phyloP scores from a whole-genome alignment of 192 early-diverging fungal species.

The Linnemannia schmuckeri region DNA sequence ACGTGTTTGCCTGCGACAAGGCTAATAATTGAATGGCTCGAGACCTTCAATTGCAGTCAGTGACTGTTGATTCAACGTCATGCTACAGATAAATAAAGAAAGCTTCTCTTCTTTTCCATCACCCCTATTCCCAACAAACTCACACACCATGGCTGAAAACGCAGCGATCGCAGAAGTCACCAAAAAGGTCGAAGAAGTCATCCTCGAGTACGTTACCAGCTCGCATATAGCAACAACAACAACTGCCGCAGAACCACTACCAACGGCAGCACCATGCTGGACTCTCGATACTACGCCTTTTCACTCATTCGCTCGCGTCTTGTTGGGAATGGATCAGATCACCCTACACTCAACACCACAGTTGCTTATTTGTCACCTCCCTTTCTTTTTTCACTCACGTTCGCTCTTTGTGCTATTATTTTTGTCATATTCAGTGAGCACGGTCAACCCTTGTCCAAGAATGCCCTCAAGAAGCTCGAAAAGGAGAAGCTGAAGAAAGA shows the following conservation, averaged over 20 bases:
- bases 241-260: not conserved
- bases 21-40: not conserved
- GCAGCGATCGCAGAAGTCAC: slow-evolving; percentile 48
- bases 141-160: slow-evolving; percentile 37
- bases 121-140: not conserved
- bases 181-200: slow-evolving; percentile 51
- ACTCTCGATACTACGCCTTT: not conserved
- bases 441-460: slow-evolving; percentile 92
- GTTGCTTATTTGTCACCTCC: not conserved
- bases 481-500: slow-evolving; percentile 92
- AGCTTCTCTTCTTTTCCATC: not conserved
- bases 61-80: slow-evolving; percentile 35
- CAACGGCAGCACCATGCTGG: not conserved
- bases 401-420: not conserved
- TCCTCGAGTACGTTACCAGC: slow-evolving; percentile 36
- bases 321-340: not conserved
- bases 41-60: not conserved
- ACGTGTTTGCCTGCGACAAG: not conserved
- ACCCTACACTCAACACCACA: not conserved
- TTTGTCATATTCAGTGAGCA: slow-evolving; percentile 65
- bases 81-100: not conserved
- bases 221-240: not conserved
- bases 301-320: not conserved
- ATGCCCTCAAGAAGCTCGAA: slow-evolving; percentile 93
- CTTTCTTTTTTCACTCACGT: not conserved